Conservation (phyloP, 345 rosid species). For the Nephelium lappaceum region DNA sequence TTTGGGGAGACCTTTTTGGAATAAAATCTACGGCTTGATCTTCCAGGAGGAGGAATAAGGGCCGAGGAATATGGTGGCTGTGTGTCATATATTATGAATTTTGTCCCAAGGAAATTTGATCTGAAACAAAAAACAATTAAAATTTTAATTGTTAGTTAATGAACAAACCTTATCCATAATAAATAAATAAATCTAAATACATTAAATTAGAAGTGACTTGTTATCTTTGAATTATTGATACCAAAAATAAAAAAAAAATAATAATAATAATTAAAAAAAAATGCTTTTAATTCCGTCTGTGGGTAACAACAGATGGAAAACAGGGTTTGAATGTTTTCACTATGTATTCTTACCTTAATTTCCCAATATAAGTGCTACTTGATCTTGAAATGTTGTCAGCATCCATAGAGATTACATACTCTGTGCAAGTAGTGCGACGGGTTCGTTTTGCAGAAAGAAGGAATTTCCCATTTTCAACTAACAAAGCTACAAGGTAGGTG, state of each 20-base stretch:
- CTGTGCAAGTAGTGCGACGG: slow-evolving; percentile 65
- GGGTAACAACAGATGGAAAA: neutral
- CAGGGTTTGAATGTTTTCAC: neutral
- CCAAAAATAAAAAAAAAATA: too few relatives aligned
- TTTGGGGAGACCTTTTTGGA: slow-evolving; percentile 68
- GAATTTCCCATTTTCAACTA: slow-evolving; percentile 70
- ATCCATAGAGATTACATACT: slow-evolving; percentile 73
- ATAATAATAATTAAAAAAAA: too few relatives aligned
- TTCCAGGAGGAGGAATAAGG: slow-evolving; percentile 35
- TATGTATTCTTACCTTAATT: slow-evolving; percentile 50
- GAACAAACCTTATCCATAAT: neutral
- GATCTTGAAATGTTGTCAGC: slow-evolving; percentile 72
- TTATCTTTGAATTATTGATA: too few relatives aligned
- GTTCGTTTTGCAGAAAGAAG: slow-evolving; percentile 74
- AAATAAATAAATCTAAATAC: too few relatives aligned
- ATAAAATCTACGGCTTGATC: slow-evolving; percentile 56
- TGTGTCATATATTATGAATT: slow-evolving; percentile 63
- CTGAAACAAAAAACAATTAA: slow-evolving; percentile 31
- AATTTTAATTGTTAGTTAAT: neutral
- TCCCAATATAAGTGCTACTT: slow-evolving; percentile 65
- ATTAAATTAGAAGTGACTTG: too few relatives aligned
- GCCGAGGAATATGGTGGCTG: slow-evolving; percentile 47
- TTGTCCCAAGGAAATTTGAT: slow-evolving; percentile 72
- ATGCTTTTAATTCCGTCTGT: too few relatives aligned
- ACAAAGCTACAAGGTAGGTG: slow-evolving; percentile 39